Evolutionary conservation across 2,329 filamentous ascomycete genomes (phyloP).

Genomic region (Epichloe coenophiala): DNA sequence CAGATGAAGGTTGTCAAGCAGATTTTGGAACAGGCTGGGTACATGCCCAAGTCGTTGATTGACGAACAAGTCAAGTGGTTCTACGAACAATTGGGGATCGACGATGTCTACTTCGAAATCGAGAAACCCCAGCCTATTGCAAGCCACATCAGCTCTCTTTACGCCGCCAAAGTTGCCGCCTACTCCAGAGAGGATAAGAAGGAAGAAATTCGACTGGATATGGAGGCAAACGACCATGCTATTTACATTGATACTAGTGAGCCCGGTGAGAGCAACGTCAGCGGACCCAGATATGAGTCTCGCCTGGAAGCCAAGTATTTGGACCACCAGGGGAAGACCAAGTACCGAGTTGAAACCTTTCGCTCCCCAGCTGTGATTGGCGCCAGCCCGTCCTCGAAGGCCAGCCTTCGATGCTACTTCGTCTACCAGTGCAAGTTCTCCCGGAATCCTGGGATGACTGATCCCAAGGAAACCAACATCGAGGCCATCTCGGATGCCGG

Average conservation of each 20-base stretch:
- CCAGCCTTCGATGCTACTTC: constrained; percentile 92
- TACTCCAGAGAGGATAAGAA: constrained; percentile 87
- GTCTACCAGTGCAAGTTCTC: constrained; percentile 94
- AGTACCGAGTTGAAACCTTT: constrained; percentile 96
- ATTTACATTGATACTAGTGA: constrained; percentile 98
- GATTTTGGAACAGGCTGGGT: constrained; percentile 62
- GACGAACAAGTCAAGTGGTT: constrained; percentile 89
- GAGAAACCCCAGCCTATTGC: constrained; percentile 78
- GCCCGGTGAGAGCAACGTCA: constrained; percentile 62
- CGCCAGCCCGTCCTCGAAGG: constrained; percentile 50
- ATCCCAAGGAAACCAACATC: constrained; percentile 69
- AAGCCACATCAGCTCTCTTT: constrained; percentile 89
- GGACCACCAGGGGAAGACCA: constrained; percentile 58
- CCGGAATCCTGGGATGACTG: constrained; percentile 55
- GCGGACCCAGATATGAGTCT: constrained; percentile 84
- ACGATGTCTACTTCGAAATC: constrained; percentile 95
- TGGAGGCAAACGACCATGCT: constrained; percentile 87
- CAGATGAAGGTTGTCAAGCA: constrained; percentile 87
- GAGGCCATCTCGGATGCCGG: constrained; percentile 86
- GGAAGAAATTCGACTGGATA: constrained; percentile 87
- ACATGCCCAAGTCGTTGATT: constrained; percentile 73
- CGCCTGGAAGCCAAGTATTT: constrained; percentile 92
- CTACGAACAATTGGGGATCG: constrained; percentile 93
- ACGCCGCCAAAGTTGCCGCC: constrained; percentile 91
- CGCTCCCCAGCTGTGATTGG: constrained; percentile 75